Percentiles rank a stretch among this genome's conserved stretches.
These are phyloP conservation scores for Dispira simplex DNA, from an alignment of 192 early-diverging fungal genomes.

Conservation along the genomic window DNA sequence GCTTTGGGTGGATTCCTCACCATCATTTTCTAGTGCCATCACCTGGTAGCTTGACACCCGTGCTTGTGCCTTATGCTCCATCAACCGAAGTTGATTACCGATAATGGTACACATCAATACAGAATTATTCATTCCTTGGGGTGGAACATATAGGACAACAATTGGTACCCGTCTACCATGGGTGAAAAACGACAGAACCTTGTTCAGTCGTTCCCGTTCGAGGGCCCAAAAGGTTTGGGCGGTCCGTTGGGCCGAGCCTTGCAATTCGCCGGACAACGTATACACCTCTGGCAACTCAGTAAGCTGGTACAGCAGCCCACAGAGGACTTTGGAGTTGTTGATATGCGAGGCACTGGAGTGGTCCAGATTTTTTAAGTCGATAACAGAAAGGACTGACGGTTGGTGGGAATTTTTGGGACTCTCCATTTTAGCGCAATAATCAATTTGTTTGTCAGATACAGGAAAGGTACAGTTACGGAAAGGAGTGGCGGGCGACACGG, in stretches of 20 bases:
- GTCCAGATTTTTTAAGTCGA: neutral
- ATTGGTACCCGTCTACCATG: neutral
- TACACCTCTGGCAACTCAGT: neutral
- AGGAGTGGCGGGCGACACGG: too few relatives aligned
- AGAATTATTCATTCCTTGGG: neutral
- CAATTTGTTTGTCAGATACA: too few relatives aligned
- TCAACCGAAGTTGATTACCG: neutral
- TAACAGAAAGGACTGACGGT: neutral
- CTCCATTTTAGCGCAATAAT: too few relatives aligned
- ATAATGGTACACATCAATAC: neutral
- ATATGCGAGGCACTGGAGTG: neutral
- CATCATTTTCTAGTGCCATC: neutral
- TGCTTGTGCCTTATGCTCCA: neutral
- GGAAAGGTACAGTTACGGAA: too few relatives aligned
- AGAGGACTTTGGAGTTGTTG: neutral
- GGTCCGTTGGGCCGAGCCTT: neutral
- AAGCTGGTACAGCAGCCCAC: neutral
- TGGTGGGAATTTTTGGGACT: too few relatives aligned
- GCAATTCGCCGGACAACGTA: neutral
- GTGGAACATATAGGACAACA: neutral
- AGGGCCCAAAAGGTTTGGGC: neutral
- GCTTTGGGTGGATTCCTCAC: neutral
- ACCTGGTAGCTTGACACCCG: neutral
- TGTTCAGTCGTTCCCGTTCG: neutral
- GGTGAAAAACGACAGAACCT: neutral